Conservation (phyloP, 192 early-diverging fungal genomes). For the Spinellus fusiger region DNA sequence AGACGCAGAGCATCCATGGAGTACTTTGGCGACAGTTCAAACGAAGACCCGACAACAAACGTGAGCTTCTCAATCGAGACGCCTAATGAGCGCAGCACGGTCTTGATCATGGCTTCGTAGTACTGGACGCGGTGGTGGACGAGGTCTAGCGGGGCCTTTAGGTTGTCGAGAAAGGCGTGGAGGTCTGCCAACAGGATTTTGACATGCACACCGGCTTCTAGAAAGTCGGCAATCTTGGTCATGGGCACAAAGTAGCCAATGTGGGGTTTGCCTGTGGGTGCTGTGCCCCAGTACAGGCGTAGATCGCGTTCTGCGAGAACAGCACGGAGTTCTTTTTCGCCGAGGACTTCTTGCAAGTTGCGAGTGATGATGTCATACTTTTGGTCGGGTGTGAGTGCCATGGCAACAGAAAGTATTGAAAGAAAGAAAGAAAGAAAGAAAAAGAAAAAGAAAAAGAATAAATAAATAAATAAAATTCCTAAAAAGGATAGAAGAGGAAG, state of each 20-base stretch:
- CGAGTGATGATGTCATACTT: conserved; percentile 85
- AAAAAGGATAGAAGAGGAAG: too few relatives aligned
- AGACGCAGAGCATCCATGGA: conserved; percentile 89
- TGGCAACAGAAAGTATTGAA: conserved; percentile 1
- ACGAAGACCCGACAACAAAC: conserved; percentile 87
- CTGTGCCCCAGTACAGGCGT: conserved; percentile 97
- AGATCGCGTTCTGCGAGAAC: conserved; percentile 84
- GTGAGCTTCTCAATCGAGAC: conserved; percentile 87
- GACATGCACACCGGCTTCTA: conserved; percentile 73
- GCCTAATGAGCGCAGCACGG: conserved; percentile 86
- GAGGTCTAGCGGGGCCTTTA: conserved; percentile 93
- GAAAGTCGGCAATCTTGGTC: conserved; percentile 96
- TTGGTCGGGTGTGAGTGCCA: conserved; percentile 47
- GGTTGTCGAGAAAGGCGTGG: conserved; percentile 97
- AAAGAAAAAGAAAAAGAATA: conserved; percentile 7
- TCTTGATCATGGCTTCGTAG: conserved; percentile 90
- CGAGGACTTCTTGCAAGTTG: conserved; percentile 91
- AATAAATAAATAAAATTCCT: too few relatives aligned
- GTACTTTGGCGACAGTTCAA: conserved; percentile 86
- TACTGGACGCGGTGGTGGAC: conserved; percentile 84
- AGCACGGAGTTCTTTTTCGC: conserved; percentile 79
- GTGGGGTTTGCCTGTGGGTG: conserved; percentile 93
- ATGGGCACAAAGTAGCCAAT: conserved; percentile 98
- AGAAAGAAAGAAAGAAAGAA: not conserved
- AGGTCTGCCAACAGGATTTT: conserved; percentile 92